phyloP scores from a whole-genome alignment of 108 stramenopile species.

The Hondaea fermentalgiana region DNA sequence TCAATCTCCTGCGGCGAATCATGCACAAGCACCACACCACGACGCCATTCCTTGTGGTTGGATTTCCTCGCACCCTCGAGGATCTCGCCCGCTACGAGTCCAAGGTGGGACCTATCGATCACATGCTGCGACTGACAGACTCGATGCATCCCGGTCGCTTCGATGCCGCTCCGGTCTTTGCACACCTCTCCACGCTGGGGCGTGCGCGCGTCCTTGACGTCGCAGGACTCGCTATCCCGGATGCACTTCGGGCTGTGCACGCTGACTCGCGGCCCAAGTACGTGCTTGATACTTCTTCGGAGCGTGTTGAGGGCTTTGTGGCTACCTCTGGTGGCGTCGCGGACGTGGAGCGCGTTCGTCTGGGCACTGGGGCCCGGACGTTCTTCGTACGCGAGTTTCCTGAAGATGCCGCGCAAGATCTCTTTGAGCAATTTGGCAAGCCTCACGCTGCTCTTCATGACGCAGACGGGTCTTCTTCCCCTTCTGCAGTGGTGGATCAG shows the following conservation, averaged over 20 bases:
- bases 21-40: conserved; percentile 46
- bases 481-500: not conserved
- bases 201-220: not conserved
- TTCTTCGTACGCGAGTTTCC: not conserved
- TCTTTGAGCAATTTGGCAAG: not conserved
- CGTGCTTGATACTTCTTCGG: not conserved
- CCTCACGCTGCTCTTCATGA: not conserved
- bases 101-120: conserved; percentile 64
- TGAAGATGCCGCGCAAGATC: not conserved
- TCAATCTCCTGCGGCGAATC: conserved; percentile 46
- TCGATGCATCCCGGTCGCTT: not conserved
- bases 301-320: not conserved
- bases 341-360: not conserved
- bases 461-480: not conserved
- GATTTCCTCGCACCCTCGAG: conserved; percentile 67
- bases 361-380: not conserved
- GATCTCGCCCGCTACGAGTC: conserved; percentile 62
- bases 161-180: not conserved
- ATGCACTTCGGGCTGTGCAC: not conserved
- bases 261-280: not conserved
- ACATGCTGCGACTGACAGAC: conserved; percentile 56
- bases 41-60: conserved; percentile 67
- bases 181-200: not conserved
- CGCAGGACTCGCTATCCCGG: not conserved
- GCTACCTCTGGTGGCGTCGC: not conserved